Evolutionary conservation across 2,329 filamentous ascomycete species (phyloP), one percentile per base, ranked within the genome.

Genomic region (Paracorniculantispora psalliotae): DNA sequence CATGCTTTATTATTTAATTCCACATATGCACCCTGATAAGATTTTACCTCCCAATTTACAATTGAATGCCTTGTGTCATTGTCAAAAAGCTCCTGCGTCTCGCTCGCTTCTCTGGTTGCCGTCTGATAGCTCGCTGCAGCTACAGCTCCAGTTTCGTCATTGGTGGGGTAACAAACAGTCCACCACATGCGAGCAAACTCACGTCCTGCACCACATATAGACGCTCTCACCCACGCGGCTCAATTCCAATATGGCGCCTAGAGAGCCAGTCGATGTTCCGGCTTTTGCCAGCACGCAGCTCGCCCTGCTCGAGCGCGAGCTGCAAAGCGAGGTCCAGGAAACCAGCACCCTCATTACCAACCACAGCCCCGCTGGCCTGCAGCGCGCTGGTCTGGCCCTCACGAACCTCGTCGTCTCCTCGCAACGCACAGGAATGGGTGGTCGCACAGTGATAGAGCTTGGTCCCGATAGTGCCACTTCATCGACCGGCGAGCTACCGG

Each of bases 371-470:
- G 76, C 81, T 0, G 79, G 83, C 1, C 84, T 96, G 13, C 84
- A 90, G 68, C 85, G 88, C 60, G 89, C 89, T 6, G 91, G 91
- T n/a, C 80, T 91, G 43, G 91, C 91, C 33, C 79, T 94, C 66
- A 84, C 86, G 17, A 93, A 92, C 72, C 83, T 97, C 9, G 77
- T 83, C 33, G 77, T 96, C 35, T 78, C 82, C 12, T 87, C 89
- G 19, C 89, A 90, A 69, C 87, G 92, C 30, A 99, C 94, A 0
- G 94, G 94, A 0, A 79, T 97, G 39, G 94, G 92, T 17, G 94
- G 94, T n/a, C 90, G 91, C 63, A 91, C 90, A 0, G 88, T 99
- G 1, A 77, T 97, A 3, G 92, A 97, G 71, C 84, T 99, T 1
- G 76, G 77, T 17, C 78, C 85, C 0, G 93, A 97, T 67, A 75